Base-by-base conservation (phyloP, 2,329 filamentous ascomycete genomes). In the Fusarium beomiforme region DNA sequence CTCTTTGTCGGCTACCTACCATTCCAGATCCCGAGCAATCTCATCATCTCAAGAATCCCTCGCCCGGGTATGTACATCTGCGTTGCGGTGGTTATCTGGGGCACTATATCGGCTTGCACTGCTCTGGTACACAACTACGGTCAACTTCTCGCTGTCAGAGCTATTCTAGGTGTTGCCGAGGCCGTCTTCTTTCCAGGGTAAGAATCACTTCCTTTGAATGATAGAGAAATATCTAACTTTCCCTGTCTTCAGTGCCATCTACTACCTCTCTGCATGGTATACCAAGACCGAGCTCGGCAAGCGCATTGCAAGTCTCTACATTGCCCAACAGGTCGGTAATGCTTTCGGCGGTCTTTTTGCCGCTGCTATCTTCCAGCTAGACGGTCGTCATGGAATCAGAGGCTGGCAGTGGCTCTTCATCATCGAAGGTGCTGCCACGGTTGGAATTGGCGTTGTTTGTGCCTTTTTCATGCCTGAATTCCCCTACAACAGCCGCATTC, bases 171-270 rank as follows among this genome's bases (percentile, higher is more conserved):
- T 34, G 83, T 85, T 41, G 81, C 87, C 13, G 87, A 89, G 71
- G 88, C 88, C 1, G 84, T 86, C 6, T 88, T 87, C 76, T 88
- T 88, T 72, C 83, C 83, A 0, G 83, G 49, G 49, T 53, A 53
- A 26, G 49, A 29, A 36, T 6, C 6, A 29, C 34, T 39, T 29
- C 13, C 23, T 39, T 17, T 5, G 3, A 16, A 2, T 4, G 8
- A 21, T 7, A 5, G 6, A n/a, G 43, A 29, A 9, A 21, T 29
- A 2, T 29, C 49, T 53, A 0, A 53, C 16, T 6, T n/a, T n/a
- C n/a, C n/a, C n/a, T 4, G 9, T 39, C 0, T 39, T 4, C 3
- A 53, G 82, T 1, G 79, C 79, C 2, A 74, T 84, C 9, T 83
- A 79, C 68, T 82, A 78, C 44, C 74, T 84, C 1, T 82, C 79